phyloP scores from a whole-genome alignment of 2,329 filamentous ascomycete genomes.

The Colletotrichum melonis region DNA sequence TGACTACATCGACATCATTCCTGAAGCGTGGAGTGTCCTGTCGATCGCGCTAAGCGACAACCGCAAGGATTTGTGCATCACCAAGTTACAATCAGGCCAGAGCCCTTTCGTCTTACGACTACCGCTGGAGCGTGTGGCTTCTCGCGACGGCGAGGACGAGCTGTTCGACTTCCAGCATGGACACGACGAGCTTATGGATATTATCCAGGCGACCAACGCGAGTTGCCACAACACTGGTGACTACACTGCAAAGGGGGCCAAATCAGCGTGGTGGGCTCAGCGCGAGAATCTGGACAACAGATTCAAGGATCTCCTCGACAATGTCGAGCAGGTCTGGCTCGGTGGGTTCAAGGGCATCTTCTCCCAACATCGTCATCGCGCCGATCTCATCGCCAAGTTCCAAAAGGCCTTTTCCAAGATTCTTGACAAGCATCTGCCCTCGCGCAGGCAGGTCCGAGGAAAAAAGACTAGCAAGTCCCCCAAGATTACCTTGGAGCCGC shows the following conservation, averaged over 20 bases:
- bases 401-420: conserved; percentile 81
- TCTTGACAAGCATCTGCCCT: conserved; percentile 87
- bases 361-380: conserved; percentile 74
- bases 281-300: conserved; percentile 83
- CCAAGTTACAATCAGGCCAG: conserved; percentile 80
- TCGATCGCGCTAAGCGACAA: conserved; percentile 88
- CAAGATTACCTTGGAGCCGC: conserved; percentile 63
- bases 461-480: conserved; percentile 60
- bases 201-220: conserved; percentile 84
- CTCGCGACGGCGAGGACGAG: conserved; percentile 80
- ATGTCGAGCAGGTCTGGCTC: conserved; percentile 93
- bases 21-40: conserved; percentile 83
- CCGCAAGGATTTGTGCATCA: conserved; percentile 86
- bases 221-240: conserved; percentile 79
- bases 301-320: conserved; percentile 81
- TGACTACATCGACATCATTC: conserved; percentile 88
- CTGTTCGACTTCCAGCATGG: conserved; percentile 87
- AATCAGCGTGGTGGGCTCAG: conserved; percentile 89
- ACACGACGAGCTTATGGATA: conserved; percentile 81
- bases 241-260: conserved; percentile 79
- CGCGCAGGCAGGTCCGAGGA: conserved; percentile 72
- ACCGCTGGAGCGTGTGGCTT: conserved; percentile 84
- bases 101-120: conserved; percentile 88
- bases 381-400: conserved; percentile 78
- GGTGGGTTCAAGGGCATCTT: conserved; percentile 97